These are phyloP conservation scores for Tricholoma hemisulphureum DNA, from an alignment of 768 basidiomycete genomes.

Conservation along the genomic window DNA sequence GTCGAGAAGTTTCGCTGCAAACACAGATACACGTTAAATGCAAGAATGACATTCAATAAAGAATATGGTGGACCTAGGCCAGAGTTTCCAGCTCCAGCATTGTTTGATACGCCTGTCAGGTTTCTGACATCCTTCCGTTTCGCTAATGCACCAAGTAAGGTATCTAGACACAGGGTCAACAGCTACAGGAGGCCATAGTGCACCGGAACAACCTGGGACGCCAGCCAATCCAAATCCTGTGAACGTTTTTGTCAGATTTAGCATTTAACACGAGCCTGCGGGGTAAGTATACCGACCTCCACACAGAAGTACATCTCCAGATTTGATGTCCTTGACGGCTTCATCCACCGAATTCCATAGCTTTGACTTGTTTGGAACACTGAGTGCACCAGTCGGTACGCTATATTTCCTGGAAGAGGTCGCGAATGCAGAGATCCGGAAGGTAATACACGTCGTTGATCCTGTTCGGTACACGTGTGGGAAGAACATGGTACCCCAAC, in stretches of 20 bases:
- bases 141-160: constrained; percentile 74
- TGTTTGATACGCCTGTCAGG: constrained; percentile 86
- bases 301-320: constrained; percentile 74
- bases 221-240: constrained; percentile 88
- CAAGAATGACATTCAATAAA: neutral
- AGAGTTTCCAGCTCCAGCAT: constrained; percentile 69
- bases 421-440: constrained; percentile 21
- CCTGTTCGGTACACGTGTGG: constrained; percentile 23
- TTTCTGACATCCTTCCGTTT: constrained; percentile 70
- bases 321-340: constrained; percentile 79
- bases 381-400: constrained; percentile 28
- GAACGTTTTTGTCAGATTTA: neutral
- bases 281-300: constrained; percentile 59
- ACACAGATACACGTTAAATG: neutral
- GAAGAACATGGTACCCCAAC: constrained; percentile 10
- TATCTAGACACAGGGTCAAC: constrained; percentile 48
- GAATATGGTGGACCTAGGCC: constrained; percentile 56
- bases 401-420: constrained; percentile 32
- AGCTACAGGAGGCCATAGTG: neutral
- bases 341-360: constrained; percentile 83
- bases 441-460: constrained; percentile 12
- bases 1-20: constrained; percentile 68
- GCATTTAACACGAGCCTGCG: neutral
- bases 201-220: constrained; percentile 63
- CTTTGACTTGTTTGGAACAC: constrained; percentile 50